A percentile compares a stretch with the other conserved stretches of the same genome.
phyloP scores from a whole-genome alignment of 2,329 filamentous ascomycete species.

The Apiospora hydei region DNA sequence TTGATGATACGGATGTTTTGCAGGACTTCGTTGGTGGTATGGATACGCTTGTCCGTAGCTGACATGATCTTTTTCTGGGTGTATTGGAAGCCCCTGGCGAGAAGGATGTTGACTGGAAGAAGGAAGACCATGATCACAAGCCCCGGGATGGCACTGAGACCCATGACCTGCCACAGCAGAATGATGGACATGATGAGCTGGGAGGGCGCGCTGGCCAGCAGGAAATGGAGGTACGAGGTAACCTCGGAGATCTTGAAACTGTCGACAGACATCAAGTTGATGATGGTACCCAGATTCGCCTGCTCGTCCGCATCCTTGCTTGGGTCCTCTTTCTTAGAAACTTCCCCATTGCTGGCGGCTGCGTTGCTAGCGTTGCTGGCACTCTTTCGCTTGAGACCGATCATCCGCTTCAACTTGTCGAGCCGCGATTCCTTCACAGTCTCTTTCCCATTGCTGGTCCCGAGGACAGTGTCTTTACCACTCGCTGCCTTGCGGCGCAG shows the following conservation, averaged over 20 bases:
- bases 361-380: slow-evolving; percentile 47
- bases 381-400: slow-evolving; percentile 68
- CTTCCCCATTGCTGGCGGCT: background rate
- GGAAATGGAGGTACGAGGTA: slow-evolving; percentile 92
- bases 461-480: slow-evolving; percentile 75
- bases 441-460: slow-evolving; percentile 57
- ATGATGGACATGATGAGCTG: slow-evolving; percentile 83
- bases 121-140: slow-evolving; percentile 89
- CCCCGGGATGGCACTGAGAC: slow-evolving; percentile 91
- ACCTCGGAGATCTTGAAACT: slow-evolving; percentile 98
- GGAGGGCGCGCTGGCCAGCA: slow-evolving; percentile 90
- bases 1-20: slow-evolving; percentile 99
- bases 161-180: slow-evolving; percentile 89
- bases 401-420: slow-evolving; percentile 60
- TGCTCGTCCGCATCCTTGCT: slow-evolving; percentile 68
- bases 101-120: slow-evolving; percentile 87
- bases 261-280: slow-evolving; percentile 99
- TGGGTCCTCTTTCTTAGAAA: slow-evolving; percentile 20
- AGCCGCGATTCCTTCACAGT: slow-evolving; percentile 47
- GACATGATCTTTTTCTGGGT: slow-evolving; percentile 92
- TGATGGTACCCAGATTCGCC: slow-evolving; percentile 96
- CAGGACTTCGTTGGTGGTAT: slow-evolving; percentile 94
- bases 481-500: slow-evolving; percentile 88
- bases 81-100: slow-evolving; percentile 83
- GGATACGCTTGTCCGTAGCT: slow-evolving; percentile 93